Conservation (phyloP, 2,329 filamentous ascomycete genomes). For the Ophiostoma australiae region DNA sequence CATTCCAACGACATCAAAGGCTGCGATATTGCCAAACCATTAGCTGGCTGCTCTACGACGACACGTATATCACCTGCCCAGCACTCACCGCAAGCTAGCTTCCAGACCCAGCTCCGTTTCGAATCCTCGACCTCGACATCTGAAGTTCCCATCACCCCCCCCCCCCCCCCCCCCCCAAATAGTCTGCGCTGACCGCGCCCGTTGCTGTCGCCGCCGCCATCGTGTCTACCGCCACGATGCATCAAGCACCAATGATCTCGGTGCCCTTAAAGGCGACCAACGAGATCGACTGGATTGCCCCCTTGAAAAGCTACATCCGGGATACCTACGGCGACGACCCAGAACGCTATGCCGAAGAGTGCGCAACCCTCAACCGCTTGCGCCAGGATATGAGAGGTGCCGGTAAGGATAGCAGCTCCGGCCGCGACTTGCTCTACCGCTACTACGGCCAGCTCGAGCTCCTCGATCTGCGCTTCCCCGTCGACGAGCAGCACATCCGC, state of each 20-base stretch:
- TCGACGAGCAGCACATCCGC: slow-evolving; percentile 98
- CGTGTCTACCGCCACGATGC: slow-evolving; percentile 46
- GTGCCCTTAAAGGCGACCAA: slow-evolving; percentile 89
- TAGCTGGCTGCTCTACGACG: not conserved
- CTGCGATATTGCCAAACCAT: not conserved
- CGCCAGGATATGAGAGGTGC: slow-evolving; percentile 98
- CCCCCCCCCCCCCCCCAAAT: not conserved
- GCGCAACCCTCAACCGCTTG: slow-evolving; percentile 84
- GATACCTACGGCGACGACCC: slow-evolving; percentile 94
- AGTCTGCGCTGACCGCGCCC: slow-evolving; percentile 8
- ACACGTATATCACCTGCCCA: not conserved
- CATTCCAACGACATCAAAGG: not conserved
- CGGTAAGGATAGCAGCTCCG: slow-evolving; percentile 91
- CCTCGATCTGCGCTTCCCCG: slow-evolving; percentile 87
- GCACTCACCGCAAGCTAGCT: slow-evolving; percentile 5
- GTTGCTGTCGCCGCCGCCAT: not conserved
- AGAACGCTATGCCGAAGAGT: slow-evolving; percentile 93
- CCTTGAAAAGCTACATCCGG: slow-evolving; percentile 88
- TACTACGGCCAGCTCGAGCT: slow-evolving; percentile 98
- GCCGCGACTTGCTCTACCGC: slow-evolving; percentile 86
- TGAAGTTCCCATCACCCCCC: not conserved
- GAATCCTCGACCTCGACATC: not conserved
- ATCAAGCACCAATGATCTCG: slow-evolving; percentile 91
- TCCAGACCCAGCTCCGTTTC: not conserved
- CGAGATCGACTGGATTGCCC: slow-evolving; percentile 96